Conservation (phyloP, 2,329 filamentous ascomycete species). For the Exophiala aquamarina region DNA sequence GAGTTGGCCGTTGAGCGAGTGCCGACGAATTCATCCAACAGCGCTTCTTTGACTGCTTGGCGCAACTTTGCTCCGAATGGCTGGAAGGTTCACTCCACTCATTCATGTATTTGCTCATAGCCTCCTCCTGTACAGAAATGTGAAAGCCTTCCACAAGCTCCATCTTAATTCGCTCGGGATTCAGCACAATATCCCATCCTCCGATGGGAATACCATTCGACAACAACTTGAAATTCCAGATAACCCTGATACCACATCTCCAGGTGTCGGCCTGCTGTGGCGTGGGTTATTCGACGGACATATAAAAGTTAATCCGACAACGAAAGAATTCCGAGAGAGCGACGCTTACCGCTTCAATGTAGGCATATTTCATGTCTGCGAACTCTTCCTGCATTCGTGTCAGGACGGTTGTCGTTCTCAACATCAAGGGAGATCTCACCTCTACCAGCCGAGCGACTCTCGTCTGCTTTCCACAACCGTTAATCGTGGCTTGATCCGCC, state of each 20-base stretch:
- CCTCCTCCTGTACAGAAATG: background rate
- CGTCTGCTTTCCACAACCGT: slow-evolving; percentile 18
- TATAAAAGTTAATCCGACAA: background rate
- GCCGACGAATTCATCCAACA: too few relatives aligned
- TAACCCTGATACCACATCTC: slow-evolving; percentile 28
- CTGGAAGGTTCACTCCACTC: too few relatives aligned
- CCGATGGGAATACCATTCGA: too few relatives aligned
- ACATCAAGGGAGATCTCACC: background rate
- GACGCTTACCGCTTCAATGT: slow-evolving; percentile 29
- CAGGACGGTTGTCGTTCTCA: background rate
- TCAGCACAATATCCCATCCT: slow-evolving; percentile 21
- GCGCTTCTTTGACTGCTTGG: too few relatives aligned
- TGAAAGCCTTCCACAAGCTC: slow-evolving; percentile 25
- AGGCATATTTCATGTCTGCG: slow-evolving; percentile 26
- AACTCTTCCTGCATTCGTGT: slow-evolving; percentile 27
- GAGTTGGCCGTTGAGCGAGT: too few relatives aligned
- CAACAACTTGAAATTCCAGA: too few relatives aligned
- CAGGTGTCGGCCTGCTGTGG: slow-evolving; percentile 24
- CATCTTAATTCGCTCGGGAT: slow-evolving; percentile 25
- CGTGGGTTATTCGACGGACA: slow-evolving; percentile 21
- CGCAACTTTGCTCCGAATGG: too few relatives aligned
- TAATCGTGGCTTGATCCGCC: slow-evolving; percentile 14
- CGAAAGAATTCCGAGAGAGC: slow-evolving; percentile 7
- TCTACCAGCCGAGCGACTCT: slow-evolving; percentile 12
- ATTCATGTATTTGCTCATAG: slow-evolving; percentile 5